phyloP scores from a whole-genome alignment of 495 filamentous ascomycete genomes.

The Daldinia childiae region DNA sequence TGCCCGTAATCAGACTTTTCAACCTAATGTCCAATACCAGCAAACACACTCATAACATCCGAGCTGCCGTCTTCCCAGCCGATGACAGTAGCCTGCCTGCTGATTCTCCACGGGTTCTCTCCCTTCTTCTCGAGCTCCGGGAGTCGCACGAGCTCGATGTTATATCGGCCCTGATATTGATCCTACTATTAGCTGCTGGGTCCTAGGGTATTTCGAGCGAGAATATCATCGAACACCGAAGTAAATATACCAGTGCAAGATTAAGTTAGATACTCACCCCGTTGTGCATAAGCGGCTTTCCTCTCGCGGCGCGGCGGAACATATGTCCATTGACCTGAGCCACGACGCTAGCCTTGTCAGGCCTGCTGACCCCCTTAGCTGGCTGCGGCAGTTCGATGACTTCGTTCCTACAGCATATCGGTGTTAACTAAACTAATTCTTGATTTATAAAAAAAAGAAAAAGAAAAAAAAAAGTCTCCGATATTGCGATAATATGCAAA shows the following conservation, averaged over 20 bases:
- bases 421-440: neutral
- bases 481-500: neutral
- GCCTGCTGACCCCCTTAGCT: neutral
- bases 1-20: neutral
- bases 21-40: conserved; percentile 17
- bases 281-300: neutral
- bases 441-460: neutral
- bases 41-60: conserved; percentile 26
- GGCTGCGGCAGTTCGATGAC: conserved; percentile 1
- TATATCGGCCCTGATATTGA: conserved; percentile 21
- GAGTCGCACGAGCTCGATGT: conserved; percentile 34
- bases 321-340: neutral
- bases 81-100: conserved; percentile 19
- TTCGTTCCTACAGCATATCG: neutral
- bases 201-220: too few relatives aligned
- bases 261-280: neutral
- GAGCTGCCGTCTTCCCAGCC: conserved; percentile 32
- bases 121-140: conserved; percentile 40
- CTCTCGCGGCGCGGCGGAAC: neutral
- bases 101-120: conserved; percentile 46
- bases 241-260: too few relatives aligned
- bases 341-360: neutral
- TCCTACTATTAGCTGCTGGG: neutral
- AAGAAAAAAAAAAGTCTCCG: neutral
- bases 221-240: too few relatives aligned